Conservation (phyloP, 371 early-diverging fungal species). For the Rhizopus microsporus region DNA sequence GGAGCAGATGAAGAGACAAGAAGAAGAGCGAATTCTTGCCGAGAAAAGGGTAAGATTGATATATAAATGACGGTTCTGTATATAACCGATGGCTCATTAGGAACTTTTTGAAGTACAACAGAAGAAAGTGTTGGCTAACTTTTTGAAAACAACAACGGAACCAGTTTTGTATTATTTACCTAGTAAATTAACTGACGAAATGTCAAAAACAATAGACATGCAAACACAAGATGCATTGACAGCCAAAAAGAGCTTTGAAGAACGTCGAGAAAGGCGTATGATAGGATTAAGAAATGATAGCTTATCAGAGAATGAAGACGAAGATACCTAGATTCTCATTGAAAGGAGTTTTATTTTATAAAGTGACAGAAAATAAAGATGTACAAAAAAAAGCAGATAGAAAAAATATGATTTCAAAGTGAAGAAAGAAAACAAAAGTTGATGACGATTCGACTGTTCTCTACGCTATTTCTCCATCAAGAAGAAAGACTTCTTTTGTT, state of each 20-base stretch:
- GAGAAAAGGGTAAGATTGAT: conserved; percentile 30
- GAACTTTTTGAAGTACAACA: conserved; percentile 25
- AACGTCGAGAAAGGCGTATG: conserved; percentile 13
- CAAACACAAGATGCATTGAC: conserved; percentile 27
- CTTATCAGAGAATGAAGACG: conserved; percentile 9
- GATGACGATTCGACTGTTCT: not conserved
- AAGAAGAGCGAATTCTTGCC: conserved; percentile 27
- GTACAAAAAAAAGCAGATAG: not conserved
- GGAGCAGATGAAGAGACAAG: conserved; percentile 21
- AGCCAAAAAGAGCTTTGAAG: conserved; percentile 28
- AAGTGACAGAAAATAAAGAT: not conserved
- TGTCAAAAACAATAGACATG: conserved; percentile 21
- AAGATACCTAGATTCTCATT: conserved; percentile 1
- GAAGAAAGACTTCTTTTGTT: conserved; percentile 1
- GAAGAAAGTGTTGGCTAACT: conserved; percentile 36
- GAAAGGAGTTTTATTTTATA: not conserved
- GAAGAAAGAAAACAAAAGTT: not conserved
- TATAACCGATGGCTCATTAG: conserved; percentile 14
- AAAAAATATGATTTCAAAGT: conserved; percentile 1
- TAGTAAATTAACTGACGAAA: conserved; percentile 37
- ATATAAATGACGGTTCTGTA: not conserved
- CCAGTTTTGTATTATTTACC: conserved; percentile 57
- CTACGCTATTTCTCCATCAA: conserved; percentile 8
- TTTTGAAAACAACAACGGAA: conserved; percentile 43
- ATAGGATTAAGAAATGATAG: conserved; percentile 10